Conservation (phyloP, 23 red algal genomes). For the Cyanidioschyzon merolae region DNA sequence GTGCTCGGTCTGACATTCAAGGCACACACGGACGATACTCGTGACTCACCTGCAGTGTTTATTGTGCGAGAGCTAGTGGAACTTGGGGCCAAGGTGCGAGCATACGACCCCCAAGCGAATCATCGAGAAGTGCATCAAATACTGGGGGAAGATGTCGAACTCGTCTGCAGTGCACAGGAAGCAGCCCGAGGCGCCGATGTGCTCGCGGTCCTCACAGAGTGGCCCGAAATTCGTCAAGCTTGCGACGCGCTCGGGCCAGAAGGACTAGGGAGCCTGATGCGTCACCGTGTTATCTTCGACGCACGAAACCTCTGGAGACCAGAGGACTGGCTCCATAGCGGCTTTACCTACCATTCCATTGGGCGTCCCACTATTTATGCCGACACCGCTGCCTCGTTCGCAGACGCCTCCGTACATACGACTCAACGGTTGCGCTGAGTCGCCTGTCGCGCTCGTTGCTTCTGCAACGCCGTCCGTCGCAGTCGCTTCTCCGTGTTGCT, state of each 20-base stretch:
- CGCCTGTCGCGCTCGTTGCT: not conserved
- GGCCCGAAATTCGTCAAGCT: conserved; percentile 17
- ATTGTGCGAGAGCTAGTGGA: conserved; percentile 20
- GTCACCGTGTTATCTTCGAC: conserved; percentile 7
- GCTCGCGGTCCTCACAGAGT: conserved; percentile 22
- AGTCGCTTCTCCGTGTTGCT: conserved; percentile 72
- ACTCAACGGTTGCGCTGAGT: not conserved
- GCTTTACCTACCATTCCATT: conserved; percentile 29
- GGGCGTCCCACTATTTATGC: conserved; percentile 11
- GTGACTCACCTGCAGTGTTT: conserved; percentile 25
- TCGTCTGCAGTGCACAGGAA: not conserved
- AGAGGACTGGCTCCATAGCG: not conserved
- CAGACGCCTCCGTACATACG: not conserved
- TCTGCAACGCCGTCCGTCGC: conserved; percentile 14
- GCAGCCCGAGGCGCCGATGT: conserved; percentile 20
- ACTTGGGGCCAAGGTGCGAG: conserved; percentile 18
- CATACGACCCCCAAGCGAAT: conserved; percentile 19
- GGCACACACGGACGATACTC: conserved; percentile 26
- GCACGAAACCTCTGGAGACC: conserved; percentile 16
- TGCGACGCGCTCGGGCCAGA: not conserved
- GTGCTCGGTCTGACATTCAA: conserved; percentile 28
- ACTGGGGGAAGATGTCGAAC: not conserved
- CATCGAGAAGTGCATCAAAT: not conserved
- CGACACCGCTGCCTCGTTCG: not conserved
- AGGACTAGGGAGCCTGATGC: not conserved